phyloP scores from a whole-genome alignment of 768 basidiomycete species.

The Xerocomellus chrysenteron region DNA sequence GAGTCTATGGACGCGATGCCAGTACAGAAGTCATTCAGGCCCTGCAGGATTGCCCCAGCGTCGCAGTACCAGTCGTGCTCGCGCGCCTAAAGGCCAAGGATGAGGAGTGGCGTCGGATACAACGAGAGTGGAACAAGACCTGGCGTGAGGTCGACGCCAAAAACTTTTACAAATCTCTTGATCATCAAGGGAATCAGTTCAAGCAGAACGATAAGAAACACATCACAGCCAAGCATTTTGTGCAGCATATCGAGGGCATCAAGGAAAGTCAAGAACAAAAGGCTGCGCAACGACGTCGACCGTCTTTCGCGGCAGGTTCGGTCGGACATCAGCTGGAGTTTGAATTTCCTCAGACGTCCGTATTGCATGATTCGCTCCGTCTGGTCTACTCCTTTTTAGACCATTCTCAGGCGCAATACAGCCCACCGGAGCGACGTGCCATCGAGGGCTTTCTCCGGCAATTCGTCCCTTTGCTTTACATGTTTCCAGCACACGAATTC shows the following conservation, averaged over 20 bases:
- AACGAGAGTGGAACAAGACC: slow-evolving; percentile 93
- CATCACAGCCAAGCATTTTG: slow-evolving; percentile 81
- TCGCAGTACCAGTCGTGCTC: slow-evolving; percentile 90
- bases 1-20: slow-evolving; percentile 84
- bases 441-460: slow-evolving; percentile 83
- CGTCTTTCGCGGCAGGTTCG: slow-evolving; percentile 44
- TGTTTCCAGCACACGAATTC: slow-evolving; percentile 64
- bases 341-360: slow-evolving; percentile 69
- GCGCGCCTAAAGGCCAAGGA: slow-evolving; percentile 88
- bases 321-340: slow-evolving; percentile 77
- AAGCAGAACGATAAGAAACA: slow-evolving; percentile 95
- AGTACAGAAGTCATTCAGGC: slow-evolving; percentile 78
- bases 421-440: slow-evolving; percentile 69
- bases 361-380: slow-evolving; percentile 87
- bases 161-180: slow-evolving; percentile 97
- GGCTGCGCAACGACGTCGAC: slow-evolving; percentile 26
- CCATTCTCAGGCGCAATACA: slow-evolving; percentile 75
- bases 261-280: slow-evolving; percentile 56
- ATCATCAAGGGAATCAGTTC: slow-evolving; percentile 94
- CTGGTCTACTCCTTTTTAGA: slow-evolving; percentile 91
- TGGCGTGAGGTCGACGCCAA: slow-evolving; percentile 97
- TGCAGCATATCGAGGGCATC: slow-evolving; percentile 71
- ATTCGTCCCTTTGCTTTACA: slow-evolving; percentile 83
- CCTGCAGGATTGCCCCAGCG: slow-evolving; percentile 86
- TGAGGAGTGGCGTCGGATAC: slow-evolving; percentile 94